A percentile compares a stretch with the other conserved stretches of the same genome.
Conservation (phyloP, 208 protist species). For the Trypanosoma mega region DNA sequence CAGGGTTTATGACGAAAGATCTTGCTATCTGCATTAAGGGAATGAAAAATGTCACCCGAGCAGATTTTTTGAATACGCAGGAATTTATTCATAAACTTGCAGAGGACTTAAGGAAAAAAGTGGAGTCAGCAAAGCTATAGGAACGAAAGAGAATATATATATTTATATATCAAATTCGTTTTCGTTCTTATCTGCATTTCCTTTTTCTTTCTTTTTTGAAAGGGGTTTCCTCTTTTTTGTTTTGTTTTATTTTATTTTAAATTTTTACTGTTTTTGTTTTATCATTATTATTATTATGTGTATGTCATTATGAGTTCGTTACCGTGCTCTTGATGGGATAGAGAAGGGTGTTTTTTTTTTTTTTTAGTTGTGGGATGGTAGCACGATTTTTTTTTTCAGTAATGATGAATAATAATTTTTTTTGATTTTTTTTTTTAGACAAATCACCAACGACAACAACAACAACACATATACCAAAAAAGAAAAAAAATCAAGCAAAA, state of each 20-base stretch:
- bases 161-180: neutral
- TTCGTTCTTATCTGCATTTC: conserved; percentile 9
- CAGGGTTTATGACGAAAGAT: conserved; percentile 93
- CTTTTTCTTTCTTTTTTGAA: conserved; percentile 5
- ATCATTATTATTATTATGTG: too few relatives aligned
- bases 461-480: conserved; percentile 7
- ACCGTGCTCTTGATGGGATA: too few relatives aligned
- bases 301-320: too few relatives aligned
- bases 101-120: conserved; percentile 39
- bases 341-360: conserved; percentile 24
- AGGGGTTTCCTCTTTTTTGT: conserved; percentile 8
- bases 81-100: conserved; percentile 63
- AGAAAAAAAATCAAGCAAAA: too few relatives aligned
- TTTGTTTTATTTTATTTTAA: conserved; percentile 21
- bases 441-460: neutral
- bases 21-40: conserved; percentile 90
- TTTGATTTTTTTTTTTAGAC: conserved; percentile 16
- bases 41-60: conserved; percentile 67
- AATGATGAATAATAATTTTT: too few relatives aligned
- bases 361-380: conserved; percentile 18
- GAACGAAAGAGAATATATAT: conserved; percentile 5
- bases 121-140: conserved; percentile 53
- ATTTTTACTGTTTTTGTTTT: conserved; percentile 10
- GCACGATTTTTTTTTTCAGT: conserved; percentile 13
- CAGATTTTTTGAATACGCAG: conserved; percentile 85